phyloP scores from a whole-genome alignment of 192 early-diverging fungal genomes.

The Coemansia sp. region DNA sequence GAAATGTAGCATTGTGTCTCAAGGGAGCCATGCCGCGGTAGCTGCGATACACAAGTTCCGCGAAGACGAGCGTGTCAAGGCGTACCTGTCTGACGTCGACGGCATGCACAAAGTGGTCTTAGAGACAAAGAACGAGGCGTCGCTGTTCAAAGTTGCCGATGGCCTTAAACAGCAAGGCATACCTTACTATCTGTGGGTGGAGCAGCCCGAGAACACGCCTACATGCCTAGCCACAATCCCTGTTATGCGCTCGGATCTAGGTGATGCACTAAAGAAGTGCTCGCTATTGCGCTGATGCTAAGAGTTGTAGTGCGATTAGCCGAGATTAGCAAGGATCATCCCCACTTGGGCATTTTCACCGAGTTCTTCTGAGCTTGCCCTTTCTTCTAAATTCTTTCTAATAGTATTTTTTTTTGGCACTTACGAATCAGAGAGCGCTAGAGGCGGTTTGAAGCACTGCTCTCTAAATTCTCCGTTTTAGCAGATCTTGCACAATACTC shows the following conservation, averaged over 20 bases:
- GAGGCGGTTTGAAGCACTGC: background rate
- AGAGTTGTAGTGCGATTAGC: background rate
- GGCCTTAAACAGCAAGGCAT: slow-evolving; percentile 60
- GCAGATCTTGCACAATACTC: background rate
- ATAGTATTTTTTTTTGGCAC: background rate
- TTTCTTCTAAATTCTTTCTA: background rate
- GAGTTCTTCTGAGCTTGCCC: background rate
- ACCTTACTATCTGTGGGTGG: slow-evolving; percentile 69
- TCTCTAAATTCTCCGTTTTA: background rate
- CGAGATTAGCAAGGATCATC: background rate
- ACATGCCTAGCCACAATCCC: slow-evolving; percentile 76
- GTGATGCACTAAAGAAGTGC: slow-evolving; percentile 55
- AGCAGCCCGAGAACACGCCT: slow-evolving; percentile 76
- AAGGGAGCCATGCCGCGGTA: slow-evolving; percentile 73
- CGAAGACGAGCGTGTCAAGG: slow-evolving; percentile 63
- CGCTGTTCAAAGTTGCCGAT: slow-evolving; percentile 61
- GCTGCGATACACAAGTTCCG: slow-evolving; percentile 66
- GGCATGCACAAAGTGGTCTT: slow-evolving; percentile 79
- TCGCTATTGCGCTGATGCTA: slow-evolving; percentile 34
- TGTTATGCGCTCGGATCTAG: slow-evolving; percentile 56
- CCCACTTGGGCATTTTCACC: background rate
- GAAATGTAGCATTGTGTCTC: slow-evolving; percentile 65
- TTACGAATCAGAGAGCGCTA: background rate
- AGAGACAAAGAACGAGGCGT: slow-evolving; percentile 71
- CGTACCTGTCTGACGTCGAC: slow-evolving; percentile 63